Conservation (phyloP, 106 monocot genomes). For the Platanthera zijinensis region DNA sequence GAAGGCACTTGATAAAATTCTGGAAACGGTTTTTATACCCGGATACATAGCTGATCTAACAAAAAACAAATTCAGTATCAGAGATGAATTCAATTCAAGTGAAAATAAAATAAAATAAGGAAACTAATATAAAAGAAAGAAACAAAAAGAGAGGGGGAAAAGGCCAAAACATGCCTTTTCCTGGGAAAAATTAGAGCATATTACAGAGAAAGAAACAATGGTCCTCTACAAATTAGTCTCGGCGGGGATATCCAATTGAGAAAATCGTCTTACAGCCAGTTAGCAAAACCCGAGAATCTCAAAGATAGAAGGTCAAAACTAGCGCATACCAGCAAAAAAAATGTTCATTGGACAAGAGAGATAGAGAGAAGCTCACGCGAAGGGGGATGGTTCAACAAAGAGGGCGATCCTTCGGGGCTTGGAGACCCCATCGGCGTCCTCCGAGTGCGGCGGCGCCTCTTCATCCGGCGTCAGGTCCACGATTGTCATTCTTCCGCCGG, state of each 20-base stretch:
- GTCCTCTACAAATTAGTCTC: not conserved
- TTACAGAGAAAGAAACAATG: not conserved
- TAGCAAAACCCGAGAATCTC: not conserved
- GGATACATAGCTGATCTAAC: conserved; percentile 74
- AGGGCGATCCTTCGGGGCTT: conserved; percentile 67
- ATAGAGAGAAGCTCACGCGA: conserved; percentile 31
- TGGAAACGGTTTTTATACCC: conserved; percentile 98
- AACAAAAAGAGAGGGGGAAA: not conserved
- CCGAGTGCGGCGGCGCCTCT: conserved; percentile 1
- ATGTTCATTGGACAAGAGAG: not conserved
- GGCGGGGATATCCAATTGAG: not conserved
- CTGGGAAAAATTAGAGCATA: not conserved
- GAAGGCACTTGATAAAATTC: conserved; percentile 85
- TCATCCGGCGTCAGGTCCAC: conserved; percentile 6
- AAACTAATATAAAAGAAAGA: not conserved
- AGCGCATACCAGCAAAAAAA: not conserved
- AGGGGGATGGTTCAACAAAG: conserved; percentile 74
- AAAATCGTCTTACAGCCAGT: not conserved
- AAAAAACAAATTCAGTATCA: not conserved
- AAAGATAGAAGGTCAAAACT: too few species aligned
- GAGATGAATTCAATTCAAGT: not conserved
- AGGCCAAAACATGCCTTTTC: not conserved
- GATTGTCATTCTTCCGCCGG: not conserved
- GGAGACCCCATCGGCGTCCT: conserved; percentile 11
- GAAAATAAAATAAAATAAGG: not conserved